Evolutionary conservation across 352 stramenopile species (phyloP), one percentile per base, ranked within the genome.

Genomic region (Pythium dissimile): DNA sequence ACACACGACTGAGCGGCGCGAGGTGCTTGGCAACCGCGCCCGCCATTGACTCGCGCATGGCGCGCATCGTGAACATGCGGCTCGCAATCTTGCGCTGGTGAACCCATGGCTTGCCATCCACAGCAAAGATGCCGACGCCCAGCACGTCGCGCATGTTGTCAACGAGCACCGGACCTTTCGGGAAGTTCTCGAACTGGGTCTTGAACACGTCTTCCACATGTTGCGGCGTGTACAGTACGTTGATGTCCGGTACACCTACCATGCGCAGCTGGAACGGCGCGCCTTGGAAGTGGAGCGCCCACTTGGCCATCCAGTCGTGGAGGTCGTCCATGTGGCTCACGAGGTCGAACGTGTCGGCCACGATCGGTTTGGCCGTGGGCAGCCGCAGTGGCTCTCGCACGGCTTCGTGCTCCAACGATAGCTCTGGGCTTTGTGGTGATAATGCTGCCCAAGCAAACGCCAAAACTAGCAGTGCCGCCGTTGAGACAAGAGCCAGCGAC

Each of bases 171-270:
- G 62, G 34, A 32, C 65, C 82, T 64, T 94, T 94, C 2, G 68
- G 59, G 54, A 92, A 94, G 47, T 70, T 81, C 30, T 80, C 70
- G 46, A 92, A 95, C 18, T 92, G 67, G 20, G 64, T 83, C 50
- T 83, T 80, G 50, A 77, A 59, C 30, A 84, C 72, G 42, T 87
- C 77, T 24, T 87, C 77, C 23, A 84, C 68, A 0, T 54, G 51
- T 35, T 76, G 31, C 15, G 64, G 63, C 13, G 71, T 85, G 27
- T 64, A 80, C 2, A 86, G 11, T 15, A 83, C 42, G 12, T 63
- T 61, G 46, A 72, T 54, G 13, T 80, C 65, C 6, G 60, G 64
- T 0, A 59, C 69, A 5, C 67, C 68, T 5, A 76, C 39, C 15
- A 67, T 62, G 34, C 64, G 48, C 13, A 86, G 27, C 38, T 73